Evolutionary conservation across 1,284 basidiomycete species (phyloP), one percentile per base, ranked within the genome.

Genomic region (Cryptococcus wingfieldii): DNA sequence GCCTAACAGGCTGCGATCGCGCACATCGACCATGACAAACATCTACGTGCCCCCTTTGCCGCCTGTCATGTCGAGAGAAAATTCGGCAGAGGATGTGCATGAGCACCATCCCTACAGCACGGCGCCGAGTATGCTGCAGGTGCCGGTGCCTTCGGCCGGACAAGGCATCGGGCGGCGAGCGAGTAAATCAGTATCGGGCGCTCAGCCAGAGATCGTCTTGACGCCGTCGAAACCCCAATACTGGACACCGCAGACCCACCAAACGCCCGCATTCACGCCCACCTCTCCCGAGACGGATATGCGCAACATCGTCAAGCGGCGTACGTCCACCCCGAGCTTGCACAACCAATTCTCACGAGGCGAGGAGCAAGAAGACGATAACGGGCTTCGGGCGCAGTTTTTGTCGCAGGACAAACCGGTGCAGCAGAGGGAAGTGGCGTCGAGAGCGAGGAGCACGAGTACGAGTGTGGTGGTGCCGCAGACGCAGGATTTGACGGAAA

Each of bases 381-480:
- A 38, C 9, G 38, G 49, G 38, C 27, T 50, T 13, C 31, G 38
- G 53, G 38, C 5, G 47, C 45, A 23, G 45, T 47, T 14, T 43
- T 34, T 38, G 42, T 23, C 10, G 53, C 50, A 54, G 48, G 23
- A 54, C 37, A 23, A 56, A 52, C n/a, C 53, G 38, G 37, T 57
- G 54, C n/a, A 50, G 41, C 38, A 62, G 61, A 44, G 54, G 54
- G 16, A 25, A n/a, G 60, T 60, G 13, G 66, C 67, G 39, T 68
- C 61, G 12, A 54, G 73, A 31, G 73, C 69, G 13, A 65, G 73
- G 48, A 69, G 70, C 4, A 75, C 71, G 3, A 71, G 68, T 25
- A 75, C 73, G 4, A 71, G 69, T 50, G 56, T 73, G n/a, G 73
- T 70, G 47, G 57, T 64, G 4, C 72, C 68, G 1, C 62, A 64